Conservation (phyloP, 2,329 filamentous ascomycete species). For the Coniella vitis region DNA sequence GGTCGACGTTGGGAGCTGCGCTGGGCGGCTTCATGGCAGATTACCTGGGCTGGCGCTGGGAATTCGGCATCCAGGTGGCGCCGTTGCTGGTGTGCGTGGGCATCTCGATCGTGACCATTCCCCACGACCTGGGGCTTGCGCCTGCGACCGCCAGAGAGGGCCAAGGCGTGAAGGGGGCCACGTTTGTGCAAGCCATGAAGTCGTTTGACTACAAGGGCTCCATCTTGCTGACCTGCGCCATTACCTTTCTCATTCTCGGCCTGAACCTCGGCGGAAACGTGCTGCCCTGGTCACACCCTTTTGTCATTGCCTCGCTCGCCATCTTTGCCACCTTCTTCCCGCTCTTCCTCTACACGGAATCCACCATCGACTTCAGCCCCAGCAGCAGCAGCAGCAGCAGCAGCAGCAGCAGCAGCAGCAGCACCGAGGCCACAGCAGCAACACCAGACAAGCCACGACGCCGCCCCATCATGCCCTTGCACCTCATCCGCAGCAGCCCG, state of each 20-base stretch:
- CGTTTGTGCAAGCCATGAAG: constrained; percentile 41
- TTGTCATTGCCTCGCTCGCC: constrained; percentile 45
- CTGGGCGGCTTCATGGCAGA: constrained; percentile 66
- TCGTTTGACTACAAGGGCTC: constrained; percentile 54
- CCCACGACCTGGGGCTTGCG: constrained; percentile 46
- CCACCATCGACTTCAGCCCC: constrained; percentile 27
- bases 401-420: no score
- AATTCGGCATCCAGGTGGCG: constrained; percentile 57
- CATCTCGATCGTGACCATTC: constrained; percentile 41
- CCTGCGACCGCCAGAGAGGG: constrained; percentile 25
- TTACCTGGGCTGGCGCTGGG: constrained; percentile 66
- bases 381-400: no score
- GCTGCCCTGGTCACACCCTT: constrained; percentile 52
- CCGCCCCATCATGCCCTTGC: constrained; percentile 55
- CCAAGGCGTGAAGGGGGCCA: constrained; percentile 27
- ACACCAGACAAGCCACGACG: no score
- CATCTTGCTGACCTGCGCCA: constrained; percentile 41
- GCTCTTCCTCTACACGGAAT: constrained; percentile 46
- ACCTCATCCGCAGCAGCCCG: constrained; percentile 42
- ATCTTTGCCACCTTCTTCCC: constrained; percentile 43
- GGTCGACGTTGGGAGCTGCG: constrained; percentile 55
- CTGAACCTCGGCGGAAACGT: constrained; percentile 60
- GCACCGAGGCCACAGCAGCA: no score
- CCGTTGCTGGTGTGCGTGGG: constrained; percentile 39
- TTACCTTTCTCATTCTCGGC: constrained; percentile 53